Evolutionary conservation across 1,284 basidiomycete genomes (phyloP).

Genomic region (Ganoderma multipileum): DNA sequence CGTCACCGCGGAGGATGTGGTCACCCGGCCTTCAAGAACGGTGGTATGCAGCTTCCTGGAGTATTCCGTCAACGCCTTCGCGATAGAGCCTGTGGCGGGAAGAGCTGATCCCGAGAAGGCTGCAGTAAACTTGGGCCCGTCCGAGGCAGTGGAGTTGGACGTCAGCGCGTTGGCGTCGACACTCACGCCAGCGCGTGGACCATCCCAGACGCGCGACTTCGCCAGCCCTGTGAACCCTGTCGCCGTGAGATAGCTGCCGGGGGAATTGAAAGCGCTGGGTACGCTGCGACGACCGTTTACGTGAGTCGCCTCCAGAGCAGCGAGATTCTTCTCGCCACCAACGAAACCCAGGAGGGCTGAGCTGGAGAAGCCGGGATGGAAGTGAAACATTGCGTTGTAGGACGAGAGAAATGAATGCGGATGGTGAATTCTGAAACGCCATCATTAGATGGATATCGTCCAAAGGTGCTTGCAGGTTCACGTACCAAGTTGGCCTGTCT

Average conservation of each 20-base stretch:
- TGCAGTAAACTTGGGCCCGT: constrained; percentile 26
- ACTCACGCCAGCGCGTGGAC: constrained; percentile 23
- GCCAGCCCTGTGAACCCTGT: constrained; percentile 9
- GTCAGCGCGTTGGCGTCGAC: constrained; percentile 20
- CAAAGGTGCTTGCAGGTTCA: neutral
- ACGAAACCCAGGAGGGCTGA: constrained; percentile 22
- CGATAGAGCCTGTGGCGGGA: constrained; percentile 19
- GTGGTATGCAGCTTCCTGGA: constrained; percentile 9
- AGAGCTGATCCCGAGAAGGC: constrained; percentile 23
- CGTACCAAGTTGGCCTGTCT: neutral
- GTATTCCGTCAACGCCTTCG: constrained; percentile 15
- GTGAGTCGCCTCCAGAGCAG: constrained; percentile 15
- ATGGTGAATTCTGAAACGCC: neutral
- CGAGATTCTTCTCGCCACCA: constrained; percentile 19
- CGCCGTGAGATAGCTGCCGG: constrained; percentile 24
- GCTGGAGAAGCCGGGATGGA: constrained; percentile 7
- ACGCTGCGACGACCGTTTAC: constrained; percentile 17
- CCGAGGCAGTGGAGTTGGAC: neutral
- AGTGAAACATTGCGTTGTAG: neutral
- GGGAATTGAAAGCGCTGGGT: constrained; percentile 22
- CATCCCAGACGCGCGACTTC: constrained; percentile 26
- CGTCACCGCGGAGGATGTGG: constrained; percentile 25
- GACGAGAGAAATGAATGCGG: neutral
- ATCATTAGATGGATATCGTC: neutral
- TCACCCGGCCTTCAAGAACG: constrained; percentile 20